These are phyloP conservation scores for Emergomyces pasteurianus DNA, from an alignment of 2,329 filamentous ascomycete species.

Conservation along the genomic window DNA sequence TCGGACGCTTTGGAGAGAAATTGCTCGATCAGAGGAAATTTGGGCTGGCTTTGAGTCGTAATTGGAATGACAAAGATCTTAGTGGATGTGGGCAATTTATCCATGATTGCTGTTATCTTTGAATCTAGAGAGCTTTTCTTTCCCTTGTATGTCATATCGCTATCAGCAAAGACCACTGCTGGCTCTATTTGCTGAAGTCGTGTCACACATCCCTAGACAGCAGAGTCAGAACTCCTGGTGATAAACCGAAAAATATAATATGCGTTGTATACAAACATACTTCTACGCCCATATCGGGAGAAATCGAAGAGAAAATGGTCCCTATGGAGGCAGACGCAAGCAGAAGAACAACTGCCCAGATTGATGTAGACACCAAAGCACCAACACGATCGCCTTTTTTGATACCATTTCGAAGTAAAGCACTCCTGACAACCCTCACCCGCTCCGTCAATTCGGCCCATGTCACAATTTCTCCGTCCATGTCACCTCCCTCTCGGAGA, in stretches of 20 bases:
- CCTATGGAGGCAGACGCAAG: conserved; percentile 32
- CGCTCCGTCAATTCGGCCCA: conserved; percentile 30
- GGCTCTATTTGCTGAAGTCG: conserved; percentile 31
- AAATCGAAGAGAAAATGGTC: conserved; percentile 34
- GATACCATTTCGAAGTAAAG: conserved; percentile 26
- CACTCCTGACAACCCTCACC: conserved; percentile 27
- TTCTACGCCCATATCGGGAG: conserved; percentile 32
- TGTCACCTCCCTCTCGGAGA: conserved; percentile 26
- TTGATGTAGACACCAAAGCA: conserved; percentile 32
- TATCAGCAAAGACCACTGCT: conserved; percentile 30
- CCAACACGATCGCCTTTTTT: conserved; percentile 28
- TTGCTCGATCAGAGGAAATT: conserved; percentile 17
- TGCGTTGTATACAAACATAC: conserved; percentile 8
- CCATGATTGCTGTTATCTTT: conserved; percentile 23
- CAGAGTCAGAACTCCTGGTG: neutral
- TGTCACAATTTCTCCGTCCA: conserved; percentile 27
- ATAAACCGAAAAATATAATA: neutral
- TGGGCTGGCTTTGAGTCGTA: neutral
- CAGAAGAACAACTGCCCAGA: conserved; percentile 32
- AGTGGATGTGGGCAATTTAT: conserved; percentile 15
- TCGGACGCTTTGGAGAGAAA: conserved; percentile 23
- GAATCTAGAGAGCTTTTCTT: conserved; percentile 20
- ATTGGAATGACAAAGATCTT: conserved; percentile 15
- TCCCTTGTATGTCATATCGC: conserved; percentile 30
- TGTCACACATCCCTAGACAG: conserved; percentile 19